These are phyloP conservation scores for Cystobasidium slooffiae DNA, from an alignment of 1,284 basidiomycete genomes.

Conservation along the genomic window DNA sequence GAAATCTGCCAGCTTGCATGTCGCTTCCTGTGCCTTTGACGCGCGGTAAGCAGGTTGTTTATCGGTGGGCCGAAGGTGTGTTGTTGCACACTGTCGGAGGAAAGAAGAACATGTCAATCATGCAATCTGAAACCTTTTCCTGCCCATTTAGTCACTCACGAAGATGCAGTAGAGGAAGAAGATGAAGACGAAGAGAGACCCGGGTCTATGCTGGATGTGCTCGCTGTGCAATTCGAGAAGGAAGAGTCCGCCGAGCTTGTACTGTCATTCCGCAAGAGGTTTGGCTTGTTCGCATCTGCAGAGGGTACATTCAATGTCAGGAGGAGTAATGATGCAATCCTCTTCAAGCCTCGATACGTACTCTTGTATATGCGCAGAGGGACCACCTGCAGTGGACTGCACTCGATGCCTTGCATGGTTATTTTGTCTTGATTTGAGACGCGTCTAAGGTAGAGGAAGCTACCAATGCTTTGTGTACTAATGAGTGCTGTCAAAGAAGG, in stretches of 20 bases:
- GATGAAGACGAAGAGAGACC: conserved; percentile 14
- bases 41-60: conserved; percentile 11
- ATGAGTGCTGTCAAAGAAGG: background rate
- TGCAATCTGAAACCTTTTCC: background rate
- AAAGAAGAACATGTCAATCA: background rate
- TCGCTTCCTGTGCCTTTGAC: conserved; percentile 22
- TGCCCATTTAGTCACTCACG: conserved; percentile 6
- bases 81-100: background rate
- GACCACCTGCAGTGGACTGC: conserved; percentile 27
- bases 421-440: conserved; percentile 2
- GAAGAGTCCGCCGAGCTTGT: conserved; percentile 26
- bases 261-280: conserved; percentile 31
- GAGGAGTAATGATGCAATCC: background rate
- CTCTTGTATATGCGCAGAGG: conserved; percentile 34
- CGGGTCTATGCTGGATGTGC: background rate
- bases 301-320: background rate
- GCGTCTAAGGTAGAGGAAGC: background rate
- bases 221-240: background rate
- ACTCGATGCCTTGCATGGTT: conserved; percentile 18
- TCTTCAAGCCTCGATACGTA: background rate
- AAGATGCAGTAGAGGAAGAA: conserved; percentile 14
- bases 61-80: conserved; percentile 27
- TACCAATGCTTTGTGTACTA: too few species aligned
- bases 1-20: conserved; percentile 43
- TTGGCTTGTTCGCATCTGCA: conserved; percentile 15